Conservation (phyloP, 345 rosid species). For the Geranium rotundifolium region DNA sequence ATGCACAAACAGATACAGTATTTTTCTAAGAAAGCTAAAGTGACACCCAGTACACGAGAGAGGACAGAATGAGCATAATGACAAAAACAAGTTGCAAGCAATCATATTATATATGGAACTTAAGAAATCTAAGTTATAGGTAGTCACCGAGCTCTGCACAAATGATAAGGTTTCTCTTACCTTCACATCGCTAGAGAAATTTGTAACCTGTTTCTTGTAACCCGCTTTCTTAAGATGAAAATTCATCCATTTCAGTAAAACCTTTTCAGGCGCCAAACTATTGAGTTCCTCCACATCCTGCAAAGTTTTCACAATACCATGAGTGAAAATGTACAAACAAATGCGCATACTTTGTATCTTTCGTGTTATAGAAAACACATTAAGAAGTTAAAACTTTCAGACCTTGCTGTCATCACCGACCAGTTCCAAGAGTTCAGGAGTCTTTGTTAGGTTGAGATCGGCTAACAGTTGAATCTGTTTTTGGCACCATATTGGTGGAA, state of each 20-base stretch:
- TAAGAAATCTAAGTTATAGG: background rate
- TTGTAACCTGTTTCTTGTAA: constrained; percentile 75
- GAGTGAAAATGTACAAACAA: background rate
- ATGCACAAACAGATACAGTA: background rate
- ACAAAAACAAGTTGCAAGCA: background rate
- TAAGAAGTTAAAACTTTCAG: background rate
- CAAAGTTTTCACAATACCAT: constrained; percentile 4
- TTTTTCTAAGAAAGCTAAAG: background rate
- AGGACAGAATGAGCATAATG: background rate
- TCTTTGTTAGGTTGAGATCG: background rate
- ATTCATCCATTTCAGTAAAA: constrained; percentile 96
- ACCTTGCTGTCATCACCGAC: background rate
- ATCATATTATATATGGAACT: background rate
- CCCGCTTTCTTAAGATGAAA: constrained; percentile 92
- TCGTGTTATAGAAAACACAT: background rate
- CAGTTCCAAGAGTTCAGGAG: background rate
- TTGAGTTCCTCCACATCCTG: constrained; percentile 97
- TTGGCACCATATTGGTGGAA: constrained; percentile 4
- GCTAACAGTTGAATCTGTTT: constrained; percentile 50
- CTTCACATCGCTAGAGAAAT: constrained; percentile 93
- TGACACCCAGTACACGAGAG: no score
- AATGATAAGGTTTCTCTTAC: constrained; percentile 21
- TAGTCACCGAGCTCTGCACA: background rate
- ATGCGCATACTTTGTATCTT: background rate
- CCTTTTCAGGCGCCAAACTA: constrained; percentile 90